Conservation (phyloP, 129 eudicot genomes). For the Rutidosis leptorrhynchoides region DNA sequence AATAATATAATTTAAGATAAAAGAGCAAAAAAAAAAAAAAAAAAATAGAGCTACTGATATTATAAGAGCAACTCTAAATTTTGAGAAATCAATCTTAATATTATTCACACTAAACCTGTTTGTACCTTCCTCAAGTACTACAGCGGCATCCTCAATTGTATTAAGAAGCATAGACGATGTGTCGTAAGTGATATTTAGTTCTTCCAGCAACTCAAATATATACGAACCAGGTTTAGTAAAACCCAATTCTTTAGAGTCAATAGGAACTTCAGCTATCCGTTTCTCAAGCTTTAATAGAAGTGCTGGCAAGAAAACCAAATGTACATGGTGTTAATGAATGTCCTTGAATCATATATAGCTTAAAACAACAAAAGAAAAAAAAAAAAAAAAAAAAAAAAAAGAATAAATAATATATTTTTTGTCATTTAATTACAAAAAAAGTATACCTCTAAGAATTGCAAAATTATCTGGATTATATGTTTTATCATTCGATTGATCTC, state of each 20-base stretch:
- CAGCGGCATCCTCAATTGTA: slow-evolving; percentile 68
- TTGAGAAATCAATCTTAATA: neutral
- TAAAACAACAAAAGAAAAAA: neutral
- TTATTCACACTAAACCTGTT: neutral
- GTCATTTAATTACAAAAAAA: slow-evolving; percentile 10
- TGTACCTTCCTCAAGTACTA: slow-evolving; percentile 90
- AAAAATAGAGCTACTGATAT: neutral
- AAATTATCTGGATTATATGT: slow-evolving; percentile 79
- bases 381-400: neutral
- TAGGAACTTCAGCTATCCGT: slow-evolving; percentile 72
- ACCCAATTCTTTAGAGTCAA: slow-evolving; percentile 83
- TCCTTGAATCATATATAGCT: slow-evolving; percentile 1
- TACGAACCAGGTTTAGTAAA: slow-evolving; percentile 90
- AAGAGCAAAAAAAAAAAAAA: neutral
- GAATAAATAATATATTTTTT: too few relatives aligned
- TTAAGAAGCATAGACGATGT: slow-evolving; percentile 69
- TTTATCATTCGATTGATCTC: slow-evolving; percentile 72
- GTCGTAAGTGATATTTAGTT: slow-evolving; percentile 54
- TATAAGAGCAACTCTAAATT: neutral
- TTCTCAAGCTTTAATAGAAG: slow-evolving; percentile 92
- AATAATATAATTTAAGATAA: neutral
- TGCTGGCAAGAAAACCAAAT: slow-evolving; percentile 40
- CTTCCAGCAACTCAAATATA: slow-evolving; percentile 81
- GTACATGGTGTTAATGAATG: slow-evolving; percentile 11
- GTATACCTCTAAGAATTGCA: slow-evolving; percentile 88